Evolutionary conservation across 2,329 filamentous ascomycete genomes (phyloP).

Genomic region (Diplodia sapinea): DNA sequence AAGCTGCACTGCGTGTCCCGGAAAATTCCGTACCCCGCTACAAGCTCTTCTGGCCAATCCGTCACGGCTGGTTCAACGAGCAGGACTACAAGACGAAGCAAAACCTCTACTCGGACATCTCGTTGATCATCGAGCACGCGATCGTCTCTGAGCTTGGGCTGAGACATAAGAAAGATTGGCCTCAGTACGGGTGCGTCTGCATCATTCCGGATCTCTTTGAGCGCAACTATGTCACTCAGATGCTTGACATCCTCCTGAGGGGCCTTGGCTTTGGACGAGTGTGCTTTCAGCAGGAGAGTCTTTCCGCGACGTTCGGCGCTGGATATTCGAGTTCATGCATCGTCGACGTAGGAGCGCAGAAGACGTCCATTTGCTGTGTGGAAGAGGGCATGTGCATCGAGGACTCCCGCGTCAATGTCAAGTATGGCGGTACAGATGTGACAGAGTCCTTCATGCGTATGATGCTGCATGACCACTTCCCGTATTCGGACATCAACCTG

Average conservation of each 20-base stretch:
- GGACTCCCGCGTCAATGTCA: constrained; percentile 92
- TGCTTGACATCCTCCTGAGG: constrained; percentile 82
- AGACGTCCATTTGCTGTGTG: constrained; percentile 95
- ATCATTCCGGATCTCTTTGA: constrained; percentile 97
- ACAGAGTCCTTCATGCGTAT: constrained; percentile 96
- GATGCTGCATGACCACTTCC: constrained; percentile 96
- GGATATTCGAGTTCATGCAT: constrained; percentile 94
- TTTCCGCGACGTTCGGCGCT: constrained; percentile 92
- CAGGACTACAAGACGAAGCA: constrained; percentile 81
- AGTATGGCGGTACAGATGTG: constrained; percentile 90
- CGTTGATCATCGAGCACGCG: constrained; percentile 83
- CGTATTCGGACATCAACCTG: constrained; percentile 93
- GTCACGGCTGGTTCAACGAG: constrained; percentile 87
- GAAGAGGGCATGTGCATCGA: constrained; percentile 95
- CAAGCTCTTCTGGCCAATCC: constrained; percentile 90
- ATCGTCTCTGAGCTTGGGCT: constrained; percentile 84
- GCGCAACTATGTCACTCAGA: constrained; percentile 84
- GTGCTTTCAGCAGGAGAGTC: constrained; percentile 94
- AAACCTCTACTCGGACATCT: constrained; percentile 83
- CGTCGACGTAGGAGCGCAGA: constrained; percentile 94
- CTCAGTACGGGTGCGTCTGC: constrained; percentile 94
- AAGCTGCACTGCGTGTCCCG: constrained; percentile 81
- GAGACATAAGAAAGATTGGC: constrained; percentile 78
- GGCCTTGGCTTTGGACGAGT: constrained; percentile 90
- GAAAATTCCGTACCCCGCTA: constrained; percentile 89